Base-by-base conservation (phyloP, 1,139 yeast species). In the Debaryomyces nepalensis region DNA sequence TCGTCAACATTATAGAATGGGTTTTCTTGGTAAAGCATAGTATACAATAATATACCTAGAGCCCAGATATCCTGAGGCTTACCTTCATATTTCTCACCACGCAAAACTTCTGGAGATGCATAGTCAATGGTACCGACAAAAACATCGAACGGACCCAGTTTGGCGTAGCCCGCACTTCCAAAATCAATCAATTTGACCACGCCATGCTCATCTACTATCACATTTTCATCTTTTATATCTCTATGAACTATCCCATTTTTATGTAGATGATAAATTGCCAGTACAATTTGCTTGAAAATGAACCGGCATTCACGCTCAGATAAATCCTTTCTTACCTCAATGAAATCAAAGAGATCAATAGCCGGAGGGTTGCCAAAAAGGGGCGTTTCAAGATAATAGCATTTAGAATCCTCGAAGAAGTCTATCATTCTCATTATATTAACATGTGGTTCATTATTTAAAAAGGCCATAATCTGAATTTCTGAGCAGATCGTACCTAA, bases 11-110 rank as follows among this genome's bases (percentile, higher is more conserved):
- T 89, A 63, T 89, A 89, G 57, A 91, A 93, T 4, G 99, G 99
- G 53, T 91, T 91, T 60, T 93, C 98, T 58, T 90, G 89, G 70
- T 86, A 91, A n/a, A 90, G 74, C 60, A 93, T 77, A 0, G 97
- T 93, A 66, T 90, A 93, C 16, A 93, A 68, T 46, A 93, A 70
- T 15, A 93, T 87, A 1, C 99, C 99, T 56, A 91, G 72, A 0
- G 98, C 97, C 99, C 99, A 93, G 2, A 91, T 83, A 63, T 93
- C 99, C 62, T 93, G 99, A 0, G 96, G 93, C 59, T 81, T 84
- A 15, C 99, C 99, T 44, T 82, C 88, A 58, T 93, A 93, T 22
- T 90, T 85, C 46, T 83, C 84, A 6, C 98, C 99, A 40, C 84
- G 77, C 26, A 93, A 72, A 0, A 93, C 97, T 63, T 93, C 99